Base-by-base conservation (phyloP, 306 rosid species). In the Argentina anserina region DNA sequence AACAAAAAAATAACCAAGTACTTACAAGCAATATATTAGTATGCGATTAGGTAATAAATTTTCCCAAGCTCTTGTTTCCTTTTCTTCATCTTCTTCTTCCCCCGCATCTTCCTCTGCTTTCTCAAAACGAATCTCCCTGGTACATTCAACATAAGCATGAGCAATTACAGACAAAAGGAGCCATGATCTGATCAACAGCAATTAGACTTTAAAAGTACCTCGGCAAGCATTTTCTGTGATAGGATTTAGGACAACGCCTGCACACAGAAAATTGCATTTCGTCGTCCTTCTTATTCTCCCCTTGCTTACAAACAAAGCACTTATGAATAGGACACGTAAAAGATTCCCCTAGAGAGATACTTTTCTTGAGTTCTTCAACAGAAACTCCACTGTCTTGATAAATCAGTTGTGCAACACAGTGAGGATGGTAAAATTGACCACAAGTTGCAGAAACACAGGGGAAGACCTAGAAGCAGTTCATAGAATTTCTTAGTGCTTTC, bases 181-280 rank as follows among this genome's bases (percentile, higher is more conserved):
- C 40, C 62, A 67, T 31, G 47, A 12, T 47, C 75, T 46, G 47
- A 23, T 18, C 1, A 62, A 64, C 69, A 71, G 55, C 42, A 75
- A 71, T 21, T 26, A 52, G 52, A 65, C 29, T 36, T 65, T 28
- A 58, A 69, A 47, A 76, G 58, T 74, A 90, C 98, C 90, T 83
- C 46, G 99, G 99, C 82, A 94, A 81, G 84, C 99, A 94, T 87
- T 91, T 91, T 75, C 90, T 85, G 58, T 94, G 99, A 76, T 91
- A 94, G 9, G 99, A 82, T 77, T 58, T 87, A 55, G 99, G 97
- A 77, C 99, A 94, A 31, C 99, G 99, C 86, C 99, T 82, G 74
- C 97, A 94, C 25, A 94, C 89, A 67, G 99, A 95, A 87, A 94
- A 89, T 71, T 86, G 95, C 36, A 86, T 56, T 34, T 87, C 86